Base-by-base conservation (phyloP, 2,329 filamentous ascomycete genomes). In the Cercospora beticola region DNA sequence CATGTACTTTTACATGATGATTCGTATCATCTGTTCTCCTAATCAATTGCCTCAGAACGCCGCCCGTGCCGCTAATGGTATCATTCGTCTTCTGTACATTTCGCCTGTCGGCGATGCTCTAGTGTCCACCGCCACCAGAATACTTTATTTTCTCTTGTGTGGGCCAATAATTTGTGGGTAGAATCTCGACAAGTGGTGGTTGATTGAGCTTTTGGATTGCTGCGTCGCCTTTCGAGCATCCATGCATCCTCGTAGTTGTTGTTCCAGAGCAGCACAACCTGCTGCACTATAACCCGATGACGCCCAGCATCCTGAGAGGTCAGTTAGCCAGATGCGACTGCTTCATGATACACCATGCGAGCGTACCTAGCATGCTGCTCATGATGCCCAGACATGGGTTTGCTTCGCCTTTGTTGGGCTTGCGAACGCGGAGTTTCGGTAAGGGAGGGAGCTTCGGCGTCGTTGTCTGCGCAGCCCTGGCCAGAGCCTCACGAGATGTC, bases 111-210 rank as follows among this genome's bases (percentile, higher is more conserved):
- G 14, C 49, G 14, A 26, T 9, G 49, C 23, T 28, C 49, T 56
- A n/a, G 49, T 26, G 14, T 2, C 10, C 49, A 33, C 16, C 46
- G 7, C 56, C 8, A 28, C n/a, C 28, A 21, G 8, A 14, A 18
- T 9, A 12, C 66, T 49, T 71, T 82, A 88, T 75, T 89, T 87
- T 80, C 85, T 86, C 81, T 94, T 87, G 86, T 89, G 83, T 73
- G 89, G 86, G 76, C 90, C 86, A 82, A 90, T 87, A 84, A 96
- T 84, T 79, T 90, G 88, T 14, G 89, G 88, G 75, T 90, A 91
- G 83, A 92, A 87, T 76, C 95, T 88, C 73, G 87, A 87, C 54
- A 98, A 84, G 79, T 97, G 94, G 85, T 94, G 94, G 83, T 98
- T 98, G 87, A 98, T 93, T 72, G 87, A 88, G 80, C 89, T 94